Base-by-base conservation (phyloP, 805 yeast genomes). In the Candida berthetii region DNA sequence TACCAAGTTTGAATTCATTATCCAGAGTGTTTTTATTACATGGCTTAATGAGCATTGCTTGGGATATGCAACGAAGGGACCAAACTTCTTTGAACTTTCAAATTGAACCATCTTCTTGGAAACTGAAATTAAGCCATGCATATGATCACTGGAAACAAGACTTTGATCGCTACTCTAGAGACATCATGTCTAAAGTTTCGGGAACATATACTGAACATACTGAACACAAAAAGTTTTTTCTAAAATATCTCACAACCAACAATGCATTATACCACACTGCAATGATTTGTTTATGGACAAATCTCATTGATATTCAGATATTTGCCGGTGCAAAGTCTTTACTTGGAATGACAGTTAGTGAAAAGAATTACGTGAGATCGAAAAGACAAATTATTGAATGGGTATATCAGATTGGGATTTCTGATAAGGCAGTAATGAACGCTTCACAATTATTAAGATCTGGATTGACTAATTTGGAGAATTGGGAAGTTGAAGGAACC, bases 401-500 rank as follows among this genome's bases (percentile, higher is more conserved):
- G 39, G 32, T 29, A 27, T 35, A 35, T 35, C 32, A 36, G 28
- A 40, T 38, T 14, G 42, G 44, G 3, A 40, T 32, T 3, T 39
- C 48, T 2, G 47, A 44, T n/a, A 45, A 43, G 18, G 50, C 50
- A 1, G 50, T 44, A 2, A 34, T 44, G 45, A 47, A 48, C 29
- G 52, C 52, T 10, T 25, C 38, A 6, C 48, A 46, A 35, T 19
- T 48, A 7, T 38, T 48, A 14, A 44, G 37, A 16, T 47, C 42
- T 37, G 52, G 52, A 3, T 44, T 42, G 18, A 35, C 45, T 8
- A 42, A 44, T 34, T 32, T 48, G 27, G 45, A 44, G 4, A 36
- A 46, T 18, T 48, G 52, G 52, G 47, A 48, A 36, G 50, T 47
- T 20, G 52, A 48, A 37, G 52, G 52, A 2, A 48, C 48, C 9